Evolutionary conservation across 345 rosid genomes (phyloP).

Genomic region (Gossypium longicalyx): DNA sequence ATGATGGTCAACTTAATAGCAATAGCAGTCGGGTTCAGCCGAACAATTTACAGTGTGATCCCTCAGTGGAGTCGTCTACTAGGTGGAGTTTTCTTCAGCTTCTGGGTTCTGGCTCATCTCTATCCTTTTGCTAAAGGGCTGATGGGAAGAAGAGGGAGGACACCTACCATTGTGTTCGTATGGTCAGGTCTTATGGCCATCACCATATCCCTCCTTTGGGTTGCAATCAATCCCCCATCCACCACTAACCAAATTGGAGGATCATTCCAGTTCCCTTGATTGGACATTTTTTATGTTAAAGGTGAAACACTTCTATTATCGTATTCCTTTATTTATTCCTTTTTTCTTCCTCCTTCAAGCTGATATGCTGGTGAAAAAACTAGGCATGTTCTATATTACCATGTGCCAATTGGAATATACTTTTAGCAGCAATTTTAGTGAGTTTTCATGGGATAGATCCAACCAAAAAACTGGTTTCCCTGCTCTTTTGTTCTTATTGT

Average conservation of each 20-base stretch:
- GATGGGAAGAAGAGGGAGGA: constrained; percentile 96
- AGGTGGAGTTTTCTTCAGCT: constrained; percentile 97
- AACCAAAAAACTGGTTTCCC: no score
- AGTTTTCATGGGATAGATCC: not conserved
- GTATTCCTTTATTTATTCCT: constrained; percentile 26
- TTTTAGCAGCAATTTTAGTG: constrained; percentile 3
- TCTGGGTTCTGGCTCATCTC: constrained; percentile 99
- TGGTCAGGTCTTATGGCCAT: constrained; percentile 97
- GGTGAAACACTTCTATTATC: not conserved
- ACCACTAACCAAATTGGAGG: constrained; percentile 75
- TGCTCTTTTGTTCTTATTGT: no score
- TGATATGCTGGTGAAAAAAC: not conserved
- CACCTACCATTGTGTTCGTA: constrained; percentile 92
- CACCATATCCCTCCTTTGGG: constrained; percentile 96
- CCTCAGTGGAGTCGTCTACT: constrained; percentile 85
- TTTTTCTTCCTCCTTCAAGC: not conserved
- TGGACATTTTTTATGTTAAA: constrained; percentile 29
- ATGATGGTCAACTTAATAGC: constrained; percentile 91
- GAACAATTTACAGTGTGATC: constrained; percentile 76
- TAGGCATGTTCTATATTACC: not conserved
- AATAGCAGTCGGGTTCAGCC: constrained; percentile 87
- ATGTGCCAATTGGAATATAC: constrained; percentile 3
- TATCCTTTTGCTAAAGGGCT: constrained; percentile 96
- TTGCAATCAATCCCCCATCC: constrained; percentile 86
- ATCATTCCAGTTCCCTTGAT: constrained; percentile 83